Evolutionary conservation across 352 stramenopile species (phyloP), one percentile per base, ranked within the genome.

Genomic region (Phytophthora aleatoria): DNA sequence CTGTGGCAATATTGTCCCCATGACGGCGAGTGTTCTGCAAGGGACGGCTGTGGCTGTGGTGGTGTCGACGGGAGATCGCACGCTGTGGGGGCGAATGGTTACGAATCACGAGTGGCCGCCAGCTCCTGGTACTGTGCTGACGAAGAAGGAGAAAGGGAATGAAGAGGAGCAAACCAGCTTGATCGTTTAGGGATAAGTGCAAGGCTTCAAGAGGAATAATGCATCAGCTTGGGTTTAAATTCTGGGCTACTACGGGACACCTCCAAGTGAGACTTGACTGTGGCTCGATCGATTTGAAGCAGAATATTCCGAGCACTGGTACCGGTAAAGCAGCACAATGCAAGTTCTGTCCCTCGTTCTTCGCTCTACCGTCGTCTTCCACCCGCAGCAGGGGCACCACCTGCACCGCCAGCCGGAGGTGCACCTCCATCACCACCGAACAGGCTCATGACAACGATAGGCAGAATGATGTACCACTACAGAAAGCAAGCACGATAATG

Each of bases 391-490:
- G 69, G 57, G 35, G 73, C 58, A 28, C 65, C 53, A 31, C 67
- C 54, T 24, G 66, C 57, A 24, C 69, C 74, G 42, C 61, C 77
- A 39, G 79, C 61, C 45, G 77, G 65, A n/a, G 79, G 50, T 7
- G 73, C 67, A 20, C 73, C 81, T 42, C 73, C 73, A 49, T 89
- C 77, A 13, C 74, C 71, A 33, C 86, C 79, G 33, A 91, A 84
- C 27, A 95, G 56, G 47, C 84, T 91, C 67, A 95, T 85, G 45
- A 92, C 59, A 48, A 93, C 67, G 31, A 95, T 75, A 20, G 86
- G 86, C 15, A 95, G 65, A 63, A 95, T 88, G 53, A 95, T 76
- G 71, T 95, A 95, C 86, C 86, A 95, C 86, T 94, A 48, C 48
- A 69, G 41, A 50, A 57, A 42, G 15, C 47, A 63, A 27, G 20